Percentiles rank a stretch among this genome's conserved stretches.
Evolutionary conservation across 2,329 filamentous ascomycete genomes (phyloP).

Genomic region (Diaporthe citrichinensis): DNA sequence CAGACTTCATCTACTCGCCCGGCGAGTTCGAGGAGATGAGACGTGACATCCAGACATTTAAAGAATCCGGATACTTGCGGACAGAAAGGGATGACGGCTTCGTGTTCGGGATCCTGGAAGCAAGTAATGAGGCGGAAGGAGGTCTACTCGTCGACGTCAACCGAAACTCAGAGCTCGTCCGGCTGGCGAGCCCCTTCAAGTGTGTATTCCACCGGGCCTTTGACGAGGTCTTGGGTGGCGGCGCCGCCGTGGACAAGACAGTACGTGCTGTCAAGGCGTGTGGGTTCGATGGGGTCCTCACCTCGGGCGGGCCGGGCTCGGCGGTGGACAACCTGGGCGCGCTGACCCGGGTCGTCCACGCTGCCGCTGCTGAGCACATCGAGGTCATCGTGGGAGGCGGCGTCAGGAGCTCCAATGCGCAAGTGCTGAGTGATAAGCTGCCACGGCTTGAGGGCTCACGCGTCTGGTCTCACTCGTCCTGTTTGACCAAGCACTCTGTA

Average conservation of each 20-base stretch:
- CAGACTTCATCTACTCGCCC: constrained; percentile 65
- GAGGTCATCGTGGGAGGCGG: constrained; percentile 69
- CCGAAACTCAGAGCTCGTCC: constrained; percentile 58
- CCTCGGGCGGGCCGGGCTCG: constrained; percentile 63
- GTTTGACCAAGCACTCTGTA: constrained; percentile 47
- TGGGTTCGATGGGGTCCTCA: constrained; percentile 67
- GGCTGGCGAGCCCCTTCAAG: constrained; percentile 56
- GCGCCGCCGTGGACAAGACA: constrained; percentile 42
- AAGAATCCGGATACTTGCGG: constrained; percentile 54
- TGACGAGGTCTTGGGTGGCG: constrained; percentile 58
- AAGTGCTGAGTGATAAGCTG: constrained; percentile 48
- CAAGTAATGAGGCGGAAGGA: neutral
- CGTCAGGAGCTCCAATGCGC: constrained; percentile 59
- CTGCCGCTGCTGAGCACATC: constrained; percentile 47
- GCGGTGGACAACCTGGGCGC: constrained; percentile 56
- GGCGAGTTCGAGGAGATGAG: constrained; percentile 62
- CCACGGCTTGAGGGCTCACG: constrained; percentile 41
- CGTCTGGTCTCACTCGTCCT: constrained; percentile 65
- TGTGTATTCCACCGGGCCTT: constrained; percentile 72
- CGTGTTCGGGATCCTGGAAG: constrained; percentile 65
- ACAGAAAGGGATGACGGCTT: constrained; percentile 65
- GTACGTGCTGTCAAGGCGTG: constrained; percentile 55
- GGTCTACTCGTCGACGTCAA: constrained; percentile 55
- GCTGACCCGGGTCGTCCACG: constrained; percentile 54
- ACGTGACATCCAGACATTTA: constrained; percentile 55